A percentile compares a stretch with the other conserved stretches of the same genome.
phyloP scores from a whole-genome alignment of 352 stramenopile genomes.

The Globisporangium sylvaticum region DNA sequence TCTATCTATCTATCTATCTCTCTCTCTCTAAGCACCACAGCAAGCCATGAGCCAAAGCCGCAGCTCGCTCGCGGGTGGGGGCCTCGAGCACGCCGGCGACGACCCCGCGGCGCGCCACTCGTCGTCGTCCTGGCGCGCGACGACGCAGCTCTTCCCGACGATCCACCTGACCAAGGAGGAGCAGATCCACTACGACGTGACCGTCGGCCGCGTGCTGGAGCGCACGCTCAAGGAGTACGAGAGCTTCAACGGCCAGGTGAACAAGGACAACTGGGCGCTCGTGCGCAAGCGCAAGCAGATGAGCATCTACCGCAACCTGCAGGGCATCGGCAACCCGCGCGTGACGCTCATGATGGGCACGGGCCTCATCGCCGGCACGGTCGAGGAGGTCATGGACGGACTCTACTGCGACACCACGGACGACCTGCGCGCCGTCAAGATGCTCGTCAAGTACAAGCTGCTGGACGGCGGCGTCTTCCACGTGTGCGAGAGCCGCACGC shows the following conservation, averaged over 20 bases:
- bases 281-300: conserved; percentile 17
- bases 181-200: conserved; percentile 20
- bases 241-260: conserved; percentile 11
- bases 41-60: conserved; percentile 1
- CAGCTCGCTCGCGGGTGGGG: neutral
- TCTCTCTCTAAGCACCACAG: neutral
- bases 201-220: conserved; percentile 16
- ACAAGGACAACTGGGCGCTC: conserved; percentile 12
- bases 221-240: conserved; percentile 16
- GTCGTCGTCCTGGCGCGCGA: conserved; percentile 13
- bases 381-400: conserved; percentile 35
- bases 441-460: conserved; percentile 28
- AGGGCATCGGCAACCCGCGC: conserved; percentile 10
- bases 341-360: conserved; percentile 16
- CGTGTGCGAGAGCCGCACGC: conserved; percentile 24
- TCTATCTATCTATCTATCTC: too few species aligned
- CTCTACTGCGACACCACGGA: conserved; percentile 39
- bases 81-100: neutral
- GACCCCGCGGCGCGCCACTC: neutral
- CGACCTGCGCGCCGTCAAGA: conserved; percentile 27
- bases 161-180: conserved; percentile 18
- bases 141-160: conserved; percentile 18
- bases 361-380: conserved; percentile 6
- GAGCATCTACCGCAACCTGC: conserved; percentile 16
- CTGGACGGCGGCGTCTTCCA: conserved; percentile 35